Base-by-base conservation (phyloP, 495 filamentous ascomycete species). In the Talaromyces wortmannii region DNA sequence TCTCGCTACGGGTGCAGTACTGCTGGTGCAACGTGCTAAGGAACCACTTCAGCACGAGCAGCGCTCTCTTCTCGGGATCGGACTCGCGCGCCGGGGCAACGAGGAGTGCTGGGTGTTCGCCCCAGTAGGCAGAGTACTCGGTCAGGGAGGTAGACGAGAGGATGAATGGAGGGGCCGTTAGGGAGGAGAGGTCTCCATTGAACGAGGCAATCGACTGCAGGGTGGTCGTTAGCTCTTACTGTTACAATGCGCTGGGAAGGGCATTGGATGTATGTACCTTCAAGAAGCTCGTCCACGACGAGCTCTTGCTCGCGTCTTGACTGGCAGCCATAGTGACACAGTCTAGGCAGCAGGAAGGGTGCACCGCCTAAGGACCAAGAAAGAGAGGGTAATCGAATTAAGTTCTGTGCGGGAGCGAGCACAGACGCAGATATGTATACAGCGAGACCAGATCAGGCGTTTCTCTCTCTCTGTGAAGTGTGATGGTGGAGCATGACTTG, bases 51-150 rank as follows among this genome's bases (percentile, higher is more conserved):
- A 97, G 75, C 16, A 98, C 95, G 7, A 91, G 75, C 55, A 97
- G 70, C 7, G 91, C 86, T 53, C 94, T 83, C 77, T 92, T 95
- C 56, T 84, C 82, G 2, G 92, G 83, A 63, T 96, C 87, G 16
- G 80, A 52, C 69, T 97, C 94, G 48, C 79, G 78, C 17, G 90
- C 87, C 1, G 92, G 90, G 6, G 94, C 92, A 32, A 90, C 83
- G 64, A 98, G 94, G 53, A 95, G 72, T 56, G 81, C 77, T 2
- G 94, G 94, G 64, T 97, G 92, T 71, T 97, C 92, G 43, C 87
- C 85, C 95, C 94, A 98, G 78, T 97, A 97, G 48, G 91, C 89
- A 55, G 88, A 92, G 77, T 92, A 98, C 68, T 98, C 94, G 59
- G 87, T 88, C 50, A 98, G 80, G 61, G 90, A 95, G 54, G 89